These are phyloP conservation scores for Schizophyllum commune DNA, from an alignment of 1,284 basidiomycete genomes.

Conservation along the genomic window DNA sequence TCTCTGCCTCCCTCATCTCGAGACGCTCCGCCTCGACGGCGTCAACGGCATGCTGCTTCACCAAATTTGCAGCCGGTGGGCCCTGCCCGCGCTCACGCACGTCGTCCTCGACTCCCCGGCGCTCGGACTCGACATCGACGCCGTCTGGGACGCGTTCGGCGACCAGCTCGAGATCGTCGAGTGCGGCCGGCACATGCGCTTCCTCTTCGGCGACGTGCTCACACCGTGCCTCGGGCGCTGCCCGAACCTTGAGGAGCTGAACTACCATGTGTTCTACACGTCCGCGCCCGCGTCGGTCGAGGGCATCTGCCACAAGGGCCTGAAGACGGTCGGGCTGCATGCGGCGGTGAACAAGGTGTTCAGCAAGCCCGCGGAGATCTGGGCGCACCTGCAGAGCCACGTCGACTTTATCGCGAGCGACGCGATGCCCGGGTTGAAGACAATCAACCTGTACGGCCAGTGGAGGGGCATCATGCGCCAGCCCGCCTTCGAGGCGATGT, in stretches of 20 bases:
- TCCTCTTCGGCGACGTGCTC: slow-evolving; percentile 40
- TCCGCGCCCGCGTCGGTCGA: slow-evolving; percentile 21
- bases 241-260: slow-evolving; percentile 39
- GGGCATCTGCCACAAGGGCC: slow-evolving; percentile 19
- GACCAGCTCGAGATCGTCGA: slow-evolving; percentile 45
- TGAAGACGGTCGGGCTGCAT: slow-evolving; percentile 43
- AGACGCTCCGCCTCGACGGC: slow-evolving; percentile 44
- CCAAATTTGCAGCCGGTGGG: slow-evolving; percentile 40
- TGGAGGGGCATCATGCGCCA: slow-evolving; percentile 33
- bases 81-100: slow-evolving; percentile 42
- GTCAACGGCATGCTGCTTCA: slow-evolving; percentile 42
- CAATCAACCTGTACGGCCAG: slow-evolving; percentile 40
- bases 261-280: slow-evolving; percentile 53
- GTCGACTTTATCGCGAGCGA: slow-evolving; percentile 31
- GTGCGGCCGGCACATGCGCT: slow-evolving; percentile 46
- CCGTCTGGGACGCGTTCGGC: slow-evolving; percentile 44
- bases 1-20: slow-evolving; percentile 33
- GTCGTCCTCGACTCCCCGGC: slow-evolving; percentile 40
- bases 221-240: slow-evolving; percentile 38
- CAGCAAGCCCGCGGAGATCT: slow-evolving; percentile 25
- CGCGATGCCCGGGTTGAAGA: slow-evolving; percentile 31
- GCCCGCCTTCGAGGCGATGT: slow-evolving; percentile 21
- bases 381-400: slow-evolving; percentile 38
- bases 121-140: slow-evolving; percentile 26
- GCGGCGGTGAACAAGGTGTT: slow-evolving; percentile 35